These are phyloP conservation scores for Mucuna pruriens DNA, from an alignment of 306 rosid genomes.

Conservation along the genomic window DNA sequence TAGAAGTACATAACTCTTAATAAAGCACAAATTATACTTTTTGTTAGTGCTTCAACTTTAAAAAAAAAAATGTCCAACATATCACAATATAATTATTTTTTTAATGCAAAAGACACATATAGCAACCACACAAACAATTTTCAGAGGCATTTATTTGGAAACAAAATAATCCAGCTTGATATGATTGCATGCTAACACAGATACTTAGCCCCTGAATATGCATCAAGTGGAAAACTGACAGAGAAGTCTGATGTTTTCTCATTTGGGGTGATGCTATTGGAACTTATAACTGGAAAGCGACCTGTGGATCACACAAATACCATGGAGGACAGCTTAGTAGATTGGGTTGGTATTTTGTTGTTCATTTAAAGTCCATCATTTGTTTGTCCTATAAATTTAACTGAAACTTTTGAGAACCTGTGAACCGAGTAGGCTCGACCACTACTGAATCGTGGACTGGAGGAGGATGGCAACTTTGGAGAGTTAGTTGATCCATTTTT, in stretches of 20 bases:
- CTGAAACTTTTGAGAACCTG: conserved; percentile 13
- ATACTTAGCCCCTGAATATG: conserved; percentile 95
- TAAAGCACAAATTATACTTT: too few relatives aligned
- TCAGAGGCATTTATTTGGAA: too few relatives aligned
- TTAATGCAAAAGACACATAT: too few relatives aligned
- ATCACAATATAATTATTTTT: too few relatives aligned
- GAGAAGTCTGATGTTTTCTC: conserved; percentile 96
- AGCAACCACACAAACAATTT: too few relatives aligned
- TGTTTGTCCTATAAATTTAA: neutral
- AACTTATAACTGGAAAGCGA: conserved; percentile 74
- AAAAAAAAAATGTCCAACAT: too few relatives aligned
- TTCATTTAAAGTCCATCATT: neutral
- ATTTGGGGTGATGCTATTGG: conserved; percentile 90
- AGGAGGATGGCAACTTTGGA: conserved; percentile 60
- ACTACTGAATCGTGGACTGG: conserved; percentile 57
- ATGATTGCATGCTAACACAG: conserved; percentile 44
- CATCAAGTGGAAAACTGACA: conserved; percentile 88
- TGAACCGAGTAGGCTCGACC: conserved; percentile 78
- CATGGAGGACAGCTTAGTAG: conserved; percentile 91
- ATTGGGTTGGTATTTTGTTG: conserved; percentile 70
- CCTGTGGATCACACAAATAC: conserved; percentile 66
- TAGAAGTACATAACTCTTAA: too few relatives aligned
- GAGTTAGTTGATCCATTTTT: conserved; percentile 71
- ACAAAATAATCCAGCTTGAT: neutral
- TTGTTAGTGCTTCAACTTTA: too few relatives aligned